These are phyloP conservation scores for Trichoderma cornu-damae DNA, from an alignment of 2,329 filamentous ascomycete species.

Conservation along the genomic window DNA sequence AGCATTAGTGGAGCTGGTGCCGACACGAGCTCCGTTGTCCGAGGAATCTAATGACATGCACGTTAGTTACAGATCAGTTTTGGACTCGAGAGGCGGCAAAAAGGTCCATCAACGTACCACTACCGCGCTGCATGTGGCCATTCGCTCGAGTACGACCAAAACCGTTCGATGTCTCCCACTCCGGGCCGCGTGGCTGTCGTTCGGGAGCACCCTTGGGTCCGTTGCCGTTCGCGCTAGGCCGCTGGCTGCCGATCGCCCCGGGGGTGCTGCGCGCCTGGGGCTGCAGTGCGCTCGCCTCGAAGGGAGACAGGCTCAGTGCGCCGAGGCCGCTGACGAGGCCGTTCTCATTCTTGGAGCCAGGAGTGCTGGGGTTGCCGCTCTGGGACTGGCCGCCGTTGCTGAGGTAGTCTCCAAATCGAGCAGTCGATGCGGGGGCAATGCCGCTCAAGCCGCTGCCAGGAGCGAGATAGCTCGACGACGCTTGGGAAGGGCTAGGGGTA, in stretches of 20 bases:
- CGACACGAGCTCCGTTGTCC: constrained; percentile 39
- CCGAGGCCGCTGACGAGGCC: constrained; percentile 45
- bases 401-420: constrained; percentile 45
- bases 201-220: constrained; percentile 48
- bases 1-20: constrained; percentile 32
- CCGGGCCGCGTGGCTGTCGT: constrained; percentile 59
- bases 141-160: constrained; percentile 54
- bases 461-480: constrained; percentile 68
- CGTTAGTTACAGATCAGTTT: constrained; percentile 20
- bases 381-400: constrained; percentile 32
- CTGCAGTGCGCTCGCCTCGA: constrained; percentile 41
- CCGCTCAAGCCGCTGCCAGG: constrained; percentile 48
- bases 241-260: constrained; percentile 62
- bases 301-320: constrained; percentile 48
- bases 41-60: constrained; percentile 36
- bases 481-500: constrained; percentile 86
- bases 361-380: constrained; percentile 35
- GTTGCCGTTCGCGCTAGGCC: constrained; percentile 47
- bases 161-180: constrained; percentile 52
- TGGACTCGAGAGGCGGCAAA: not conserved
- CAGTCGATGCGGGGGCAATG: constrained; percentile 39
- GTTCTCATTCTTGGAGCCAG: constrained; percentile 36
- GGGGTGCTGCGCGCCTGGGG: constrained; percentile 43
- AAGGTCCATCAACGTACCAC: constrained; percentile 43
- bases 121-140: constrained; percentile 57